Evolutionary conservation across 169 alveolate species (phyloP).

Genomic region (Plasmodium sp.): DNA sequence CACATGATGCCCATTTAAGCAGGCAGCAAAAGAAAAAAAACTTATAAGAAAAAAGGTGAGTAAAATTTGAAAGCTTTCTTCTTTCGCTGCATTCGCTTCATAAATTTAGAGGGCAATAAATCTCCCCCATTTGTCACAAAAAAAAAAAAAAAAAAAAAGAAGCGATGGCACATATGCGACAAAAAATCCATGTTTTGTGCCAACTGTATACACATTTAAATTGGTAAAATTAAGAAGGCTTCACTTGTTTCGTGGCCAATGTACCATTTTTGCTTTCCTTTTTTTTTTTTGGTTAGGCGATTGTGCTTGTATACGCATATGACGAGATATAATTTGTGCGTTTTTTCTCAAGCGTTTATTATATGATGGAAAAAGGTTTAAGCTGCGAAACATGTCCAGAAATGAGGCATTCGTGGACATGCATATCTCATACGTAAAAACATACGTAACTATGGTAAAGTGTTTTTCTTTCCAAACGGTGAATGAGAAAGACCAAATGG

Average conservation of each 20-base stretch:
- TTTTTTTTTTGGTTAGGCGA: not conserved
- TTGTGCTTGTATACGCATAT: not conserved
- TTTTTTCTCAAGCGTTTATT: not conserved
- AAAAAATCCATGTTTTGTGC: not conserved
- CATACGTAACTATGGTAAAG: not conserved
- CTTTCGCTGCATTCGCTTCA: not conserved
- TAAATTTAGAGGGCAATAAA: not conserved
- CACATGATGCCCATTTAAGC: not conserved
- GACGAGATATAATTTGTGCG: not conserved
- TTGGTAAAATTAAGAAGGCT: not conserved
- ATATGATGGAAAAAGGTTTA: not conserved
- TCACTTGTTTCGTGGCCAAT: not conserved
- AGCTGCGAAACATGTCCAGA: not conserved
- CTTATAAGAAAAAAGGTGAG: not conserved
- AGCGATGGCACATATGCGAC: not conserved
- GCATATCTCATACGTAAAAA: not conserved
- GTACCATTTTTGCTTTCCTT: not conserved
- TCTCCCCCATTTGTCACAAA: not conserved
- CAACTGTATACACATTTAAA: not conserved
- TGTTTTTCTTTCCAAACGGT: not conserved
- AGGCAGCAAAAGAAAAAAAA: not conserved
- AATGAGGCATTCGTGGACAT: not conserved
- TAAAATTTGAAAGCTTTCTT: not conserved
- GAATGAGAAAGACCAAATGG: not conserved
- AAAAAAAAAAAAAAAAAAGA: not conserved